Base-by-base conservation (phyloP, 305 asterid species). In the Salvia sclarea region DNA sequence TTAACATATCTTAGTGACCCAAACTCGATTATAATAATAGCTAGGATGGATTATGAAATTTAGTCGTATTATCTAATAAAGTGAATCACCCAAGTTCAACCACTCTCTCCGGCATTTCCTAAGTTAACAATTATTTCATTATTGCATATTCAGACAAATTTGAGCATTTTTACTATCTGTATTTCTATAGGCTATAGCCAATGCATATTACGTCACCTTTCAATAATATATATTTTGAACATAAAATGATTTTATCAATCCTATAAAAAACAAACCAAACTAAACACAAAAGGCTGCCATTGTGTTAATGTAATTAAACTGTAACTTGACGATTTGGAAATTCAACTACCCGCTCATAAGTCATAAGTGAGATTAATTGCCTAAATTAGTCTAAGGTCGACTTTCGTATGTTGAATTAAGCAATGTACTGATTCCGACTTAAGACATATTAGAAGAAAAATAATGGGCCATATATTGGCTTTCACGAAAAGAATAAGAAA, bases 111-210 rank as follows among this genome's bases (percentile, higher is more conserved):
- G 79, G 54, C 58, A 64, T 50, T 78, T 73, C 60, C 71, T 16
- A 72, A 30, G 73, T 18, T 31, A 30, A 45, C 47, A 4, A 35
- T 16, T 1, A 45, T 18, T 47, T 35, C 35, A 30, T 16, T 16
- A 76, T 12, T 45, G 10, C 38, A 68, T 17, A 30, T 49, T 18
- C 18, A 8, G 75, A 73, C 78, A 50, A 77, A 72, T 63, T 56
- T 64, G 22, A 58, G 78, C 70, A 77, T 72, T 54, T 54, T 72
- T 66, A 35, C n/a, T 45, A 16, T 44, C 55, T 8, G 11, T 49
- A 49, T 20, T 49, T 49, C 55, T 49, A 18, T 20, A 18, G 55
- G 18, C 55, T 49, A 18, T 20, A 18, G 55, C 55, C 9, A 49
- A 18, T 6, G n/a, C 14, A 9, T 20, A 49, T 49, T 9, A 8